Base-by-base conservation (phyloP, 192 early-diverging fungal genomes). In the Anaeromyces robustus region DNA sequence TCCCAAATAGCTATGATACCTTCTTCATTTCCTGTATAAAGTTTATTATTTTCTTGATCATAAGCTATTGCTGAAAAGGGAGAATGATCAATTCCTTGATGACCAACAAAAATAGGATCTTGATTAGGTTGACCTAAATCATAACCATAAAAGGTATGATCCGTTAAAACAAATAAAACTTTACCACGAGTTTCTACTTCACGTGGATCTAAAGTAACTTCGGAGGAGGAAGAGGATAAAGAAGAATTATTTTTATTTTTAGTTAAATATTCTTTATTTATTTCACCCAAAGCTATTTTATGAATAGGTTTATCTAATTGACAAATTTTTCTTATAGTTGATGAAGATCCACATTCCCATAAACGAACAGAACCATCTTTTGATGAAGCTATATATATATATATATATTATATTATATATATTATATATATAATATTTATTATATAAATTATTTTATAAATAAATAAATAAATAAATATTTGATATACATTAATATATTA, bases 291-390 rank as follows among this genome's bases (percentile, higher is more conserved):
- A 0, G 80, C 93, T 1, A 92, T 92, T 41, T 87, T 96, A 34
- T 92, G 94, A 29, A 95, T 96, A 83, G 94, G 92, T 94, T 11
- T 92, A 94, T 82, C 82, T 94, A 22, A 37, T 95, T 30, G 86
- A 84, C 43, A 93, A 93, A 85, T 22, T 52, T 52, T 52, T 52
- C 43, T 52, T 4, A 52, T 52, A 2, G 43, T 52, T 52, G 43
- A 52, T 16, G 43, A 52, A 22, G 43, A 82, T 86, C 31, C 87
- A 82, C 89, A 89, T 78, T 90, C 87, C 90, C 90, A 91, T 79
- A 91, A 80, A 32, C 84, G 84, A 26, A 90, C 83, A 22, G 88
- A 85, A 22, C 90, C 90, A 80, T 91, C 90, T 52, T 84, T 84
- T 18, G 89, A 89, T 29, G 87, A 90, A 29, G 88, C 88, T 88